Evolutionary conservation across 2,329 filamentous ascomycete genomes (phyloP).

Genomic region (Trichoderma cornu-damae): DNA sequence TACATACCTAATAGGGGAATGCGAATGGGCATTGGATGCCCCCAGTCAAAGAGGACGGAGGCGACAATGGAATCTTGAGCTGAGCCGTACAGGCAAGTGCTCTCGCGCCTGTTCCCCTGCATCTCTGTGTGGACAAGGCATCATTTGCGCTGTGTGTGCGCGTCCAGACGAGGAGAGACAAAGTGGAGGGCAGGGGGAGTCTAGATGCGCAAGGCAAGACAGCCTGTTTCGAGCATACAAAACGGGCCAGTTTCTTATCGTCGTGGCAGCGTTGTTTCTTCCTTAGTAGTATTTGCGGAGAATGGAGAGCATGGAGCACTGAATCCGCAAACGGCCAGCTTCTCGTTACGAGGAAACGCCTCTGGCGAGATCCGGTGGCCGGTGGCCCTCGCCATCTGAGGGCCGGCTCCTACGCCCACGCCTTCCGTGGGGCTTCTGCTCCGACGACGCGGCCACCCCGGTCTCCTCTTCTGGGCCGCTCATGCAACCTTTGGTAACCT

Average conservation of each 20-base stretch:
- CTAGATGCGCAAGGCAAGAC: conserved; percentile 6
- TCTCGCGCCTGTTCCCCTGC: not conserved
- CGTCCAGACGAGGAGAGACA: not conserved
- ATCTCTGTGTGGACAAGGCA: not conserved
- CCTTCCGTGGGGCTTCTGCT: conserved; percentile 7
- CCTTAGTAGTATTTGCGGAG: conserved; percentile 3
- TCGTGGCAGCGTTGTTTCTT: not conserved
- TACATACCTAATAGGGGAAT: not conserved
- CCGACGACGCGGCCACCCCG: conserved; percentile 14
- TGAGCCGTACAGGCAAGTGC: not conserved
- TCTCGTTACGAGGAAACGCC: not conserved
- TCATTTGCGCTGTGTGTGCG: not conserved
- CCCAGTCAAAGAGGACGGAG: not conserved
- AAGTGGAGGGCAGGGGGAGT: conserved; percentile 7
- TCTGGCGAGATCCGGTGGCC: conserved; percentile 6
- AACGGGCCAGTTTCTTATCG: not conserved
- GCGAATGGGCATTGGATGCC: not conserved
- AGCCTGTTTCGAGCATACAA: not conserved
- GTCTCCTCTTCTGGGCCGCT: conserved; percentile 1
- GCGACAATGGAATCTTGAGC: not conserved
- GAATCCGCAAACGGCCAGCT: not conserved
- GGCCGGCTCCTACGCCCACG: conserved; percentile 1
- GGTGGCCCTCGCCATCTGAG: not conserved
- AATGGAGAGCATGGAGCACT: not conserved
- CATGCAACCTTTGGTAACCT: conserved; percentile 2